These are phyloP conservation scores for Debaryomycetaceae sp. DNA, from an alignment of 1,139 yeast genomes.

Conservation along the genomic window DNA sequence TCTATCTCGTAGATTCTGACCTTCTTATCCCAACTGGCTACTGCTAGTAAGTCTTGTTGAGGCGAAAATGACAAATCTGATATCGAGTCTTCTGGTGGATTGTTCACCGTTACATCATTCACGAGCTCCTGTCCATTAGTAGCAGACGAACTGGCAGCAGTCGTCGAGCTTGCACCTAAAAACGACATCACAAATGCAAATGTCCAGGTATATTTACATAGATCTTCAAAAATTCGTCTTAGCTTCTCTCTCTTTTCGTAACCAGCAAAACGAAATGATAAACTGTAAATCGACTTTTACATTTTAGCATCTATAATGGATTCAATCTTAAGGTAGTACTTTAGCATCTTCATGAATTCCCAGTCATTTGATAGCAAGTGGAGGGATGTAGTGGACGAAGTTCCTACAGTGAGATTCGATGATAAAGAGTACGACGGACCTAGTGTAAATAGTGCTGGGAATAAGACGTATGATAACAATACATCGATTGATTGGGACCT, in stretches of 20 bases:
- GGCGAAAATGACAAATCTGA: slow-evolving; percentile 91
- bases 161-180: slow-evolving; percentile 18
- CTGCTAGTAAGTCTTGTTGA: slow-evolving; percentile 78
- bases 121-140: slow-evolving; percentile 69
- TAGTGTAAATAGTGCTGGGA: not conserved
- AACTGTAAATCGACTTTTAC: not conserved
- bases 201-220: not conserved
- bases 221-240: not conserved
- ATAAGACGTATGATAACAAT: slow-evolving; percentile 23
- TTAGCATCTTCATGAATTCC: not conserved
- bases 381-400: not conserved
- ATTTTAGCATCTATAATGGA: not conserved
- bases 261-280: not conserved
- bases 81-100: slow-evolving; percentile 90
- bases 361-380: not conserved
- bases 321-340: not conserved
- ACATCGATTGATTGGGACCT: slow-evolving; percentile 37
- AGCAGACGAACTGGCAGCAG: slow-evolving; percentile 22
- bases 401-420: slow-evolving; percentile 5
- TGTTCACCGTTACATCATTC: slow-evolving; percentile 72
- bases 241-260: not conserved
- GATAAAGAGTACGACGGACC: not conserved
- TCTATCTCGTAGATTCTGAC: slow-evolving; percentile 89
- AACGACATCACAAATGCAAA: slow-evolving; percentile 23
- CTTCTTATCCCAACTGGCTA: slow-evolving; percentile 93